Percentiles rank a stretch among this genome's conserved stretches.
Evolutionary conservation across 768 basidiomycete genomes (phyloP).

Genomic region (Suillus subluteus): DNA sequence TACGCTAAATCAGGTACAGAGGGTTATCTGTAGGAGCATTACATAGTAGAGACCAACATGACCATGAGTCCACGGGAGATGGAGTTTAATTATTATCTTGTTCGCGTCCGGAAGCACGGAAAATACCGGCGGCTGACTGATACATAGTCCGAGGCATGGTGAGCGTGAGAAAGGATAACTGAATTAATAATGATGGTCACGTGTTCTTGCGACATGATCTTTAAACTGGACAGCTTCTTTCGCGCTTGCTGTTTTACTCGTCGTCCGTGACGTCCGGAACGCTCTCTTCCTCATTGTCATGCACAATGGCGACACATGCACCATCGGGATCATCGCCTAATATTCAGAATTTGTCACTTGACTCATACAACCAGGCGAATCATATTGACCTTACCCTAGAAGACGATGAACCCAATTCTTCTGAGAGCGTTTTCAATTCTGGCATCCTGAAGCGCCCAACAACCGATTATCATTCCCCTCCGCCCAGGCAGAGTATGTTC

Average conservation of each 20-base stretch:
- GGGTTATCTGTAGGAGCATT: constrained; percentile 2
- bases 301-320: constrained; percentile 34
- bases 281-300: constrained; percentile 21
- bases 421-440: constrained; percentile 27
- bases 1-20: constrained; percentile 6
- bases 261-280: constrained; percentile 12
- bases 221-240: constrained; percentile 6
- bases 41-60: background rate
- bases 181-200: background rate
- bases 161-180: constrained; percentile 10
- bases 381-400: constrained; percentile 75
- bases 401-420: constrained; percentile 55
- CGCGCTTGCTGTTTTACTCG: constrained; percentile 14
- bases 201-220: constrained; percentile 11
- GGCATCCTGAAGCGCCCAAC: constrained; percentile 46
- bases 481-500: constrained; percentile 17
- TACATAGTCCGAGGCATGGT: background rate
- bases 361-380: constrained; percentile 46
- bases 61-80: background rate
- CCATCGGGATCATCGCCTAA: constrained; percentile 35
- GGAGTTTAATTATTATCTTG: background rate
- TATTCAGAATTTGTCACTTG: constrained; percentile 40
- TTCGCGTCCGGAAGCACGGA: background rate
- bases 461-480: constrained; percentile 32
- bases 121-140: background rate